phyloP scores from a whole-genome alignment of 2,329 filamentous ascomycete genomes.

The Sarocladium kiliense region DNA sequence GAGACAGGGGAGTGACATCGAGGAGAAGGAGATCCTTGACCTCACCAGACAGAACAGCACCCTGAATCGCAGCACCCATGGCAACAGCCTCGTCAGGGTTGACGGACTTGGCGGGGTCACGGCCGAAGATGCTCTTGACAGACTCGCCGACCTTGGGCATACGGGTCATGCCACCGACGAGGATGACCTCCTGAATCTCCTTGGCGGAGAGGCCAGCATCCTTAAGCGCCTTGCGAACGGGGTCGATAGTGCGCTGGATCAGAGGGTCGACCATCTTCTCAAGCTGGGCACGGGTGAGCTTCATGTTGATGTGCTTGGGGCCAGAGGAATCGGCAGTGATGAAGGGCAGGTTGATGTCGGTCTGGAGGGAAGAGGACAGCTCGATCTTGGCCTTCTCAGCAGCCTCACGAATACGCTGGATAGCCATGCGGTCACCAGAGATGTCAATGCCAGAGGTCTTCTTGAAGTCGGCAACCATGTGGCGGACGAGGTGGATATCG shows the following conservation, averaged over 20 bases:
- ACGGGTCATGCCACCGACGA: conserved; percentile 98
- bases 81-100: conserved; percentile 98
- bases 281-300: conserved; percentile 87
- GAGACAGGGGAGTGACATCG: conserved; percentile 91
- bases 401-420: conserved; percentile 97
- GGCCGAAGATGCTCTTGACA: conserved; percentile 94
- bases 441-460: conserved; percentile 90
- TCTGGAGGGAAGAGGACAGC: conserved; percentile 89
- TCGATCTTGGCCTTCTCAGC: conserved; percentile 99
- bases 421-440: conserved; percentile 90
- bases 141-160: conserved; percentile 98
- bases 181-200: conserved; percentile 96
- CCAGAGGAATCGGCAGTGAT: conserved; percentile 94
- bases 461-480: conserved; percentile 95
- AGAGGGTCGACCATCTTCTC: conserved; percentile 89
- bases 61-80: conserved; percentile 95
- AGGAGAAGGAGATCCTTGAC: conserved; percentile 94
- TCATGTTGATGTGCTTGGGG: conserved; percentile 97
- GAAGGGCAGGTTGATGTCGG: conserved; percentile 97
- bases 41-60: conserved; percentile 92
- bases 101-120: conserved; percentile 94
- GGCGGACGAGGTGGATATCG: conserved; percentile 88
- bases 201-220: conserved; percentile 86
- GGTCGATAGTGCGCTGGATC: conserved; percentile 80
- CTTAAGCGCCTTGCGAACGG: conserved; percentile 94